Evolutionary conservation across 164 flowering plant genomes (phyloP), one percentile per base, ranked within the genome.

Genomic region (Piper betle): DNA sequence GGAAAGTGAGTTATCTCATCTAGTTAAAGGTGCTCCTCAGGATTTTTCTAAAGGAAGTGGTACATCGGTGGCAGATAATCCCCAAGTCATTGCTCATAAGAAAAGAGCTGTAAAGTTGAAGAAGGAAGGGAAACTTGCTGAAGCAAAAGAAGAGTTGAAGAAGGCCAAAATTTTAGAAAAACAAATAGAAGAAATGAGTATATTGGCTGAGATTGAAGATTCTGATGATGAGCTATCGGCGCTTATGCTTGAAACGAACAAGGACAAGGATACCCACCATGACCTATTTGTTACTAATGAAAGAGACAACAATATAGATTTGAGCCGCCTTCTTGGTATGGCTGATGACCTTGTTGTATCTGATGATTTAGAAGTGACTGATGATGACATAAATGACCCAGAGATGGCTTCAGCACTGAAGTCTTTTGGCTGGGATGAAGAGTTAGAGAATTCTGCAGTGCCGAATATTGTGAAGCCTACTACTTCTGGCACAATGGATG

Each of bases 131-230:
- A 93, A 82, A 60, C 82, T 87, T 62, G 76, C 77, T n/a, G 98
- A 89, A 77, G 97, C 98, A 54, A 90, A 93, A 78, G 98, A 93
- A 71, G 98, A 93, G 66, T 58, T 93, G 15, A 93, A 86, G 77
- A 82, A 58, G 75, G 96, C 98, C 55, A 93, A 93, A 76, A 42
- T 86, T 71, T 68, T 93, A 55, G 97, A 93, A 69, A 84, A 73
- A 73, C 79, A 93, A 72, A 77, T 89, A 52, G 96, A 93, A 73
- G 97, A 93, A 66, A 84, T 87, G 66, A 94, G 83, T 62, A 72
- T 93, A 12, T 72, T 87, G 76, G 90, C 72, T 50, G 96, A 66
- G 25, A 84, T 81, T 63, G 88, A 90, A 42, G 92, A 87, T 56
- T 86, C 97, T 43, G 98, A 89, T 77, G 98, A 93, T 68, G 98